Conservation (phyloP, 129 eudicot species). For the Dittrichia graveolens region DNA sequence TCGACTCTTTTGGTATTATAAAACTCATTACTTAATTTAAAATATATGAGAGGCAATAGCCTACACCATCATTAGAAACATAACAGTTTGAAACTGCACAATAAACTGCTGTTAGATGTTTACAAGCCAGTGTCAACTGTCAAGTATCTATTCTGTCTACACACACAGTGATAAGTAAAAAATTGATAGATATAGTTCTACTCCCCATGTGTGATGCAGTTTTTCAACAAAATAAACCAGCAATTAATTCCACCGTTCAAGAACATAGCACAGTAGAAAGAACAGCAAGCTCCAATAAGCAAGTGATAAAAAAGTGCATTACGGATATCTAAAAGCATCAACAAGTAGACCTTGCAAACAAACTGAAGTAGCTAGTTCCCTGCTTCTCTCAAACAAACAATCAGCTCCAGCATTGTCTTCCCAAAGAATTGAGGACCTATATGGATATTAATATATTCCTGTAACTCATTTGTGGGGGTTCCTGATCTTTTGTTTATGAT, state of each 20-base stretch:
- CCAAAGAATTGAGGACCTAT: neutral
- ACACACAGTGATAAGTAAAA: neutral
- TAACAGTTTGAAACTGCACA: neutral
- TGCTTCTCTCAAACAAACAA: slow-evolving; percentile 16
- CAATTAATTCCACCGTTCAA: slow-evolving; percentile 10
- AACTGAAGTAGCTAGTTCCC: neutral
- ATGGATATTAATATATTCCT: neutral
- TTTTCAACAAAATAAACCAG: slow-evolving; percentile 15
- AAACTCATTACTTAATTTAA: slow-evolving; percentile 2
- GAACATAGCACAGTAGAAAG: slow-evolving; percentile 13
- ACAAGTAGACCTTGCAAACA: neutral
- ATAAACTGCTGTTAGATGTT: neutral
- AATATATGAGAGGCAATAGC: slow-evolving; percentile 10
- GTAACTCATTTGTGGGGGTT: neutral
- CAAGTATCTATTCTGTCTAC: neutral
- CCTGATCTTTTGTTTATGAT: neutral
- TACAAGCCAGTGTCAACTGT: neutral
- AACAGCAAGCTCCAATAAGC: slow-evolving; percentile 4
- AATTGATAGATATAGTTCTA: neutral
- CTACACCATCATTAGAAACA: neutral
- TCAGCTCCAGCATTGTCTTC: neutral
- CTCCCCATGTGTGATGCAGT: neutral
- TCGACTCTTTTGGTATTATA: slow-evolving; percentile 11
- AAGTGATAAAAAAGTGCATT: slow-evolving; percentile 12
- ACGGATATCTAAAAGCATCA: slow-evolving; percentile 9